Conservation (phyloP, 352 stramenopile species). For the Pythium volutum region DNA sequence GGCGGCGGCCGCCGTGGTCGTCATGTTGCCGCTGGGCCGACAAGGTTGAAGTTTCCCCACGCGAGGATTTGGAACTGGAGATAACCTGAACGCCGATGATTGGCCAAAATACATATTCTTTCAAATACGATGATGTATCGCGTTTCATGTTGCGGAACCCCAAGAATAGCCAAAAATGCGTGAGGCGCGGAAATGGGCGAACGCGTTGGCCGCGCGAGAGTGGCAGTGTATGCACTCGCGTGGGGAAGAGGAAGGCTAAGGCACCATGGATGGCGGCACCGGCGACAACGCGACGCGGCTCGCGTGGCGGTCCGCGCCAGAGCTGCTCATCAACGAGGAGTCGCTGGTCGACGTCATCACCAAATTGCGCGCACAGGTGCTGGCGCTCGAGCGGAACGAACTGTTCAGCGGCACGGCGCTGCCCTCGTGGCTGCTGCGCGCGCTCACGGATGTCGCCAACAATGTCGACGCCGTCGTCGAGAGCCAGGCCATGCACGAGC, state of each 20-base stretch:
- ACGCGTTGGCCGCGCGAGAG: too few species aligned
- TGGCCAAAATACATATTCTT: too few species aligned
- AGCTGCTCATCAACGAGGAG: slow-evolving; percentile 79
- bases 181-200: too few species aligned
- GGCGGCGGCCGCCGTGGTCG: not conserved
- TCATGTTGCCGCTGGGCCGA: not conserved
- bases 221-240: not conserved
- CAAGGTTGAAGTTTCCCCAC: not conserved
- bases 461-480: slow-evolving; percentile 80
- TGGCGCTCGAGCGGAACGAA: slow-evolving; percentile 73
- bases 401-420: slow-evolving; percentile 65
- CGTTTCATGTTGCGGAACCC: too few species aligned
- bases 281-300: slow-evolving; percentile 48
- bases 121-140: too few species aligned
- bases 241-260: not conserved
- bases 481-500: slow-evolving; percentile 69
- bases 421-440: slow-evolving; percentile 67
- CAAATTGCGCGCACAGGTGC: slow-evolving; percentile 61
- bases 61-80: too few species aligned
- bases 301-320: slow-evolving; percentile 58
- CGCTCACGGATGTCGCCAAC: slow-evolving; percentile 72
- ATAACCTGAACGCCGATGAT: too few species aligned
- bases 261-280: slow-evolving; percentile 28
- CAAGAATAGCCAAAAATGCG: too few species aligned
- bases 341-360: slow-evolving; percentile 73